Evolutionary conservation across 345 rosid species (phyloP).

Genomic region (Salix arbutifolia): DNA sequence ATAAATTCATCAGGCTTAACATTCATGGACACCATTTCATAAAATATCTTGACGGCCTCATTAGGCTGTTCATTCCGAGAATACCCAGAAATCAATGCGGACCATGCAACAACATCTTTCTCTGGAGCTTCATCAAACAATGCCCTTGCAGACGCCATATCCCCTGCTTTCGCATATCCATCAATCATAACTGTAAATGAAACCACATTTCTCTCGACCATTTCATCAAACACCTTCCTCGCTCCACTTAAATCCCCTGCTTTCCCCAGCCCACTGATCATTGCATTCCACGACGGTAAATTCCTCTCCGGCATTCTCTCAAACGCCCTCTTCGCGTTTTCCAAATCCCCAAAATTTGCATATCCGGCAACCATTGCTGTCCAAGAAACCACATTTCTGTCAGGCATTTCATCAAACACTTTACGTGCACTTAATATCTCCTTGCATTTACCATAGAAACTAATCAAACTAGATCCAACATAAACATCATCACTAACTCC

Average conservation of each 20-base stretch:
- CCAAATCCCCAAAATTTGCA: constrained; percentile 42
- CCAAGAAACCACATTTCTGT: constrained; percentile 65
- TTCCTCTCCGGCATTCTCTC: constrained; percentile 55
- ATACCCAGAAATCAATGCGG: constrained; percentile 61
- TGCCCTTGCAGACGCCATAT: constrained; percentile 42
- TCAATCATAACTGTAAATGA: constrained; percentile 45
- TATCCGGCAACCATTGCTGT: constrained; percentile 64
- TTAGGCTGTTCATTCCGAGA: constrained; percentile 53
- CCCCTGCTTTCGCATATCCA: constrained; percentile 45
- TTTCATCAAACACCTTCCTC: constrained; percentile 28
- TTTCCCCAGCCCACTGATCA: constrained; percentile 50
- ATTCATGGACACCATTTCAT: constrained; percentile 30
- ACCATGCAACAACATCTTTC: constrained; percentile 51
- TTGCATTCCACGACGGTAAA: constrained; percentile 55
- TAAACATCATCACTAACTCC: constrained; percentile 45
- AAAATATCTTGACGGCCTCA: constrained; percentile 45
- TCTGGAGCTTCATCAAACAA: constrained; percentile 47
- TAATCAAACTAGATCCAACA: constrained; percentile 62
- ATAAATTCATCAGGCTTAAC: constrained; percentile 59
- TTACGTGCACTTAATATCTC: constrained; percentile 46
- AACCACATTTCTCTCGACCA: constrained; percentile 34
- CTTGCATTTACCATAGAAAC: constrained; percentile 58
- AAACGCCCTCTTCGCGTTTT: constrained; percentile 46
- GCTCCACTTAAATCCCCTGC: constrained; percentile 44
- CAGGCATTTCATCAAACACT: constrained; percentile 57